Percentiles rank a stretch among this genome's conserved stretches.
phyloP scores from a whole-genome alignment of 1,284 basidiomycete species.

The Apiotrichum sp. region DNA sequence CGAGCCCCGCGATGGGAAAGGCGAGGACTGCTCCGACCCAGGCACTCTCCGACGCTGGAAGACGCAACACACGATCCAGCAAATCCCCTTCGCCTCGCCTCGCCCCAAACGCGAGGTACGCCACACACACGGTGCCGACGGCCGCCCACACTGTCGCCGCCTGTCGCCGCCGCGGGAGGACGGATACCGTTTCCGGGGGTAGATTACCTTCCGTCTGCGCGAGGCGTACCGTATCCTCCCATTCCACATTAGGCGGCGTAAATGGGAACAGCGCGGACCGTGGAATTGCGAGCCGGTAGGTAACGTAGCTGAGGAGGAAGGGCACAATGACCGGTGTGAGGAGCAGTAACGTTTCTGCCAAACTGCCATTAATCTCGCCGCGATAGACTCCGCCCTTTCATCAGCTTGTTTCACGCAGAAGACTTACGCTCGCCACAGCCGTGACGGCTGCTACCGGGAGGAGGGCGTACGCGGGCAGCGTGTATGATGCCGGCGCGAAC shows the following conservation, averaged over 20 bases:
- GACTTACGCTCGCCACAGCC: no score
- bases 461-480: no score
- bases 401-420: no score
- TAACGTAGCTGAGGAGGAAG: neutral
- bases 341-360: no score
- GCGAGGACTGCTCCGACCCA: conserved; percentile 20
- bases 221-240: conserved; percentile 1
- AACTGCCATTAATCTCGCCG: no score
- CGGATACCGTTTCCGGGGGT: conserved; percentile 5
- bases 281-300: neutral
- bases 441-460: no score
- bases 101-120: neutral
- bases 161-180: conserved; percentile 24
- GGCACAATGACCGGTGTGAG: no score
- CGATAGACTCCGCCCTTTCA: no score
- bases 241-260: neutral
- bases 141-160: conserved; percentile 22
- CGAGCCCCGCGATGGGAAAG: conserved; percentile 35
- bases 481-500: no score
- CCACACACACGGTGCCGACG: neutral
- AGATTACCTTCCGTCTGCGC: neutral
- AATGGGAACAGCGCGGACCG: conserved; percentile 1
- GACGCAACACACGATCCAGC: neutral
- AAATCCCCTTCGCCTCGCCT: neutral
- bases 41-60: no score